Percentiles rank a stretch among this genome's conserved stretches.
Conservation (phyloP, 139 green algal species). For the Trebouxia sp. region DNA sequence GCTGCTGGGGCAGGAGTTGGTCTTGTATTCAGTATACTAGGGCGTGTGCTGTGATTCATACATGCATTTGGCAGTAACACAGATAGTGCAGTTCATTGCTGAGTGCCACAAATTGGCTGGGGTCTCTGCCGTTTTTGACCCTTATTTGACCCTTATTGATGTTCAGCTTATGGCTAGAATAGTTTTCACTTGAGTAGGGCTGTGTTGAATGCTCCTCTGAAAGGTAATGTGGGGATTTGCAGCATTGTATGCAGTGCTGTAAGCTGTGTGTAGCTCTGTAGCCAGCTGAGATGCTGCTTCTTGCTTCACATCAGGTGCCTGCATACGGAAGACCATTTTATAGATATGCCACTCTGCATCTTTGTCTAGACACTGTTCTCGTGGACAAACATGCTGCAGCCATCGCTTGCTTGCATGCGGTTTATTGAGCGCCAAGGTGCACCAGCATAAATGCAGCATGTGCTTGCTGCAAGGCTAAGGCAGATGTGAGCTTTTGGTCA, state of each 20-base stretch:
- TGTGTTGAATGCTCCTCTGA: conserved; percentile 62
- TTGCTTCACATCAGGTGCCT: conserved; percentile 60
- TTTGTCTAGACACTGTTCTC: no score
- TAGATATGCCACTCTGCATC: no score
- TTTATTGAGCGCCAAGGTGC: no score
- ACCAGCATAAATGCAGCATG: no score
- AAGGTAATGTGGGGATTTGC: background rate
- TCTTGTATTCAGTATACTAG: conserved; percentile 18
- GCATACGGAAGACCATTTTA: no score
- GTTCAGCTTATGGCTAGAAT: conserved; percentile 70
- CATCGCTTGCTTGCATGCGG: no score
- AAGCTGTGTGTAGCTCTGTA: conserved; percentile 58
- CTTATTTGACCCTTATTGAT: background rate
- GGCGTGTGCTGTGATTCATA: background rate
- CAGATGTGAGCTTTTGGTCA: no score
- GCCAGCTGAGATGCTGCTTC: conserved; percentile 56
- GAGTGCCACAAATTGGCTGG: no score
- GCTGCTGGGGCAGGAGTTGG: conserved; percentile 26
- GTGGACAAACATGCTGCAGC: no score
- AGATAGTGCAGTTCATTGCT: no score
- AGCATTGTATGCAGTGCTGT: conserved; percentile 45
- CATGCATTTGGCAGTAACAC: background rate
- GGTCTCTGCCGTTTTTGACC: no score
- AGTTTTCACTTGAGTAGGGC: conserved; percentile 75
- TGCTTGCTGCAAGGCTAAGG: no score